Evolutionary conservation across 225 moss, liverwort and hornwort genomes (phyloP).

Genomic region (Rhytidiadelphus loreus): DNA sequence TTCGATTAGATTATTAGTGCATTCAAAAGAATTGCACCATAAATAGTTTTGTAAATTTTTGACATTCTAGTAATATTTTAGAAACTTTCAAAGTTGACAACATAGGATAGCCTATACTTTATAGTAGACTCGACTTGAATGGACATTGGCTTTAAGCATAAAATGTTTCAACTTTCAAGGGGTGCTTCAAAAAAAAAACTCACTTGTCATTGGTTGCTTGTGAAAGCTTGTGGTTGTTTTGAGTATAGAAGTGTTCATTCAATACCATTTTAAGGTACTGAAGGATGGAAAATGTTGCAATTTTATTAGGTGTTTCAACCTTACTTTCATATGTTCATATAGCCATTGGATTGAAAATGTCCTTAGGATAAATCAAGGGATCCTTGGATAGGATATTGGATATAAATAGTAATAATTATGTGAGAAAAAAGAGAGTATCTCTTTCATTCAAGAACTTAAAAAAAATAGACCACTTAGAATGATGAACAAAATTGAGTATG

Average conservation of each 20-base stretch:
- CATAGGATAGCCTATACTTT: background rate
- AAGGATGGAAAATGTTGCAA: background rate
- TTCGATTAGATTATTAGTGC: background rate
- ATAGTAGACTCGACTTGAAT: background rate
- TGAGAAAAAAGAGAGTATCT: background rate
- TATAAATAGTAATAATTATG: rapidly evolving
- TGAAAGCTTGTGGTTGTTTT: rapidly evolving
- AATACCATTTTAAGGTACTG: background rate
- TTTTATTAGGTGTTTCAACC: background rate
- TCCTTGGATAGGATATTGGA: rapidly evolving
- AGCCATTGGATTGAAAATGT: rapidly evolving
- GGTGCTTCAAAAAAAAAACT: background rate
- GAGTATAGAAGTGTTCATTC: no score
- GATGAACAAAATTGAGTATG: no score
- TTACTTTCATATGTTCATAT: rapidly evolving
- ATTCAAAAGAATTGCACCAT: background rate
- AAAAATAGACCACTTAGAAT: no score
- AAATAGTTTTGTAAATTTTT: background rate
- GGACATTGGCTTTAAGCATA: background rate
- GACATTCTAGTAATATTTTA: rapidly evolving
- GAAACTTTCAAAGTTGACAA: background rate
- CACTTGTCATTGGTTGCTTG: background rate
- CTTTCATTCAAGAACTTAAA: background rate
- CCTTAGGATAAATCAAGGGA: background rate
- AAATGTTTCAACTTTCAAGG: background rate